These are phyloP conservation scores for Monilinia fructicola DNA, from an alignment of 2,329 filamentous ascomycete species.

Conservation along the genomic window DNA sequence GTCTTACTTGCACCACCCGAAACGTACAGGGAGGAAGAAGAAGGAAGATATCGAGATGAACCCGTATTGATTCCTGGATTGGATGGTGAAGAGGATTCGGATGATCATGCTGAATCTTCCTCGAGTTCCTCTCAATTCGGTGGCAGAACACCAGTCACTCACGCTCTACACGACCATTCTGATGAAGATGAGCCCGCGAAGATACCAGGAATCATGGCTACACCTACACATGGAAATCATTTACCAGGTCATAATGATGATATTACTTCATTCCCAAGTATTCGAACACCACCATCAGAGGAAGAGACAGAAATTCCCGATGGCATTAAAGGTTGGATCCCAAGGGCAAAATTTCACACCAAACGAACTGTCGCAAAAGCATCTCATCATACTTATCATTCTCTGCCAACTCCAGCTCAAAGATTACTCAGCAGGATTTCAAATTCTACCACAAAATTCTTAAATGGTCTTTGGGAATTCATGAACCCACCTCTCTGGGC, in stretches of 20 bases:
- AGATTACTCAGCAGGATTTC: constrained; percentile 47
- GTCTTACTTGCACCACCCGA: constrained; percentile 85
- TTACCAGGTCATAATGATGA: constrained; percentile 39
- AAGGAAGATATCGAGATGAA: constrained; percentile 59
- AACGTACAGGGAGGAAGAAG: constrained; percentile 59
- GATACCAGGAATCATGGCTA: constrained; percentile 29
- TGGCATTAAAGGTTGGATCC: constrained; percentile 46
- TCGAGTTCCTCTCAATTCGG: constrained; percentile 39
- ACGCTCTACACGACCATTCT: constrained; percentile 40
- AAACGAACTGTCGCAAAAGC: constrained; percentile 31
- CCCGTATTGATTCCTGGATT: constrained; percentile 51
- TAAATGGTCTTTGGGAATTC: constrained; percentile 77
- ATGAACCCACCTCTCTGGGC: constrained; percentile 99
- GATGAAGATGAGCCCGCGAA: constrained; percentile 47
- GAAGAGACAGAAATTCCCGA: constrained; percentile 41
- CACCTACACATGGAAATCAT: constrained; percentile 33
- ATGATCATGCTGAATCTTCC: constrained; percentile 29
- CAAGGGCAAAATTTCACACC: constrained; percentile 42
- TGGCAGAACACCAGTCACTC: constrained; percentile 39
- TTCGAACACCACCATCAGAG: constrained; percentile 42
- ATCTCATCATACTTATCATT: constrained; percentile 43
- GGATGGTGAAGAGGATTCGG: constrained; percentile 40
- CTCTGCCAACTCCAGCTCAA: constrained; percentile 55
- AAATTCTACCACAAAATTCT: constrained; percentile 50
- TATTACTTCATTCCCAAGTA: constrained; percentile 63